These are phyloP conservation scores for Monilinia vaccinii-corymbosi DNA, from an alignment of 2,329 filamentous ascomycete genomes.

Conservation along the genomic window DNA sequence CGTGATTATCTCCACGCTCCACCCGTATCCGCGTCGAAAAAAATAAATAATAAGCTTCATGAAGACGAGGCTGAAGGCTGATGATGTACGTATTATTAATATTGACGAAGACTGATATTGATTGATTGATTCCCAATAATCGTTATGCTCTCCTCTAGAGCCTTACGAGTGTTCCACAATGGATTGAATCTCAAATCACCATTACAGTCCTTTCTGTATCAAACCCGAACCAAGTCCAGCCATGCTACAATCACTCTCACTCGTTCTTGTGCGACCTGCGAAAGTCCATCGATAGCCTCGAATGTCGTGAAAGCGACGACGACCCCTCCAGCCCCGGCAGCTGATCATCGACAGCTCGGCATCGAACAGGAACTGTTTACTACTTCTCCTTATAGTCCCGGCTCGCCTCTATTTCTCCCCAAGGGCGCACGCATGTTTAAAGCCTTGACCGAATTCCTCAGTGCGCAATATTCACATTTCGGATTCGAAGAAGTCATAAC, in stretches of 20 bases:
- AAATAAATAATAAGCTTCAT: not conserved
- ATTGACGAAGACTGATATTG: not conserved
- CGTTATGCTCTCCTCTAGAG: constrained; percentile 28
- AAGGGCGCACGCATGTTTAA: constrained; percentile 78
- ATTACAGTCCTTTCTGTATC: constrained; percentile 12
- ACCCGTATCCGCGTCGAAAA: not conserved
- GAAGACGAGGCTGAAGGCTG: not conserved
- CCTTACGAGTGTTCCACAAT: constrained; percentile 19
- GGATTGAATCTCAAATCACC: not conserved
- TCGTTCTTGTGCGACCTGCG: constrained; percentile 29
- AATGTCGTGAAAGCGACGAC: not conserved
- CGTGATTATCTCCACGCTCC: not conserved
- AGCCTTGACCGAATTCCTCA: constrained; percentile 70
- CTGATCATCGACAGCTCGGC: constrained; percentile 52
- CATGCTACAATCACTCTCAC: constrained; percentile 12
- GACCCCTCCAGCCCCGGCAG: constrained; percentile 19
- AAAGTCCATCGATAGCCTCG: constrained; percentile 11
- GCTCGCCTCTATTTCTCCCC: constrained; percentile 76
- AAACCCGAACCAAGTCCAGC: not conserved
- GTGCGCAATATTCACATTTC: constrained; percentile 74
- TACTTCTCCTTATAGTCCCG: constrained; percentile 70
- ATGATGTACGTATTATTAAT: too few relatives aligned
- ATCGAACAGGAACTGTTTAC: constrained; percentile 68
- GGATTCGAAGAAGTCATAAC: constrained; percentile 85
- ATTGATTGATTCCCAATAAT: constrained; percentile 4